A percentile compares a stretch with the other conserved stretches of the same genome.
phyloP scores from a whole-genome alignment of 257 asterid species.

The Nicotiana attenuata region DNA sequence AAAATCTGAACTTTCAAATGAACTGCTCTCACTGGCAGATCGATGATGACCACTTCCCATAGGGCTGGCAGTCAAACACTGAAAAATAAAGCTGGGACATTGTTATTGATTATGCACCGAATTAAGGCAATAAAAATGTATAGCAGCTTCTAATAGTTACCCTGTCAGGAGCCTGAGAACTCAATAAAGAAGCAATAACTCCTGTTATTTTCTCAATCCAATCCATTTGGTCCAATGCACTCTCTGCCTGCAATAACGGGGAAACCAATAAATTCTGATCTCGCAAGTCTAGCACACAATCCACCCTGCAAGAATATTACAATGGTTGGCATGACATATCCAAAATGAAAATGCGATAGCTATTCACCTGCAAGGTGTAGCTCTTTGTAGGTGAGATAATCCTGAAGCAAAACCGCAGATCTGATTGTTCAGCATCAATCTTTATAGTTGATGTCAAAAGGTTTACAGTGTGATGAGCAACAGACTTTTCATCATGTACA shows the following conservation, averaged over 20 bases:
- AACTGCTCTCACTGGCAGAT: conserved; percentile 97
- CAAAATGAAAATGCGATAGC: conserved; percentile 21
- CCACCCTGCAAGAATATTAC: not conserved
- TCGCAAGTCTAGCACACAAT: conserved; percentile 4
- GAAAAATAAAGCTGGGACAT: conserved; percentile 18
- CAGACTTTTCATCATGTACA: conserved; percentile 97
- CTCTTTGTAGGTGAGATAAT: conserved; percentile 98
- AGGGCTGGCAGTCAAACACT: conserved; percentile 79
- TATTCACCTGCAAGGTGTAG: conserved; percentile 85
- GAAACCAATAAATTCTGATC: conserved; percentile 22
- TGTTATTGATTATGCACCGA: not conserved
- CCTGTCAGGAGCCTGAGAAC: conserved; percentile 97
- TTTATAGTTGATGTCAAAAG: conserved; percentile 95
- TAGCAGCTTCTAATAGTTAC: conserved; percentile 32
- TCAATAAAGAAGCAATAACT: conserved; percentile 91
- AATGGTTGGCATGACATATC: conserved; percentile 7
- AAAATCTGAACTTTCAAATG: conserved; percentile 85
- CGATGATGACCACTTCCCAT: conserved; percentile 92
- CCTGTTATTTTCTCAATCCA: conserved; percentile 99
- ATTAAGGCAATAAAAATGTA: not conserved
- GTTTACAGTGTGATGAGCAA: conserved; percentile 98
- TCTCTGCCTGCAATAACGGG: conserved; percentile 84
- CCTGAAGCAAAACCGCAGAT: conserved; percentile 96
- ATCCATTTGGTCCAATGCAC: conserved; percentile 98
- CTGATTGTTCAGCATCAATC: conserved; percentile 98